phyloP scores from a whole-genome alignment of 1,284 basidiomycete species.

The Violaceomyces palustris region DNA sequence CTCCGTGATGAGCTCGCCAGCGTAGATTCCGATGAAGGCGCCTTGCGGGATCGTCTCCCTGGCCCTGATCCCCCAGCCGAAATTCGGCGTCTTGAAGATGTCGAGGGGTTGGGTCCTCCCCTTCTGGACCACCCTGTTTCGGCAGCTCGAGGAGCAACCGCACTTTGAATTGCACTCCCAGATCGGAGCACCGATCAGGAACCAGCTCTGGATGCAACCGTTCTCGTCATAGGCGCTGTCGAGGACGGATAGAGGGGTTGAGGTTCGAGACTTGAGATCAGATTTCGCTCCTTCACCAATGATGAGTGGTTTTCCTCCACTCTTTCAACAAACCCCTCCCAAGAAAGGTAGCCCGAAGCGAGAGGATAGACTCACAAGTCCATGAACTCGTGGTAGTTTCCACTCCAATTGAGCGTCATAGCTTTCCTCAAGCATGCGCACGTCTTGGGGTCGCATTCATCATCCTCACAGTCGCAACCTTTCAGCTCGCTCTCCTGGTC shows the following conservation, averaged over 20 bases:
- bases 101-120: slow-evolving; percentile 60
- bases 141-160: slow-evolving; percentile 71
- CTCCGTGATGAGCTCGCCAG: slow-evolving; percentile 74
- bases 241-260: not conserved
- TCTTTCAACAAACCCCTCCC: no score
- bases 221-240: slow-evolving; percentile 20
- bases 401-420: slow-evolving; percentile 8
- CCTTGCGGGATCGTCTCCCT: slow-evolving; percentile 55
- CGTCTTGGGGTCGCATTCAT: slow-evolving; percentile 25
- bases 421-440: slow-evolving; percentile 27
- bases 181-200: slow-evolving; percentile 58
- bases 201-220: slow-evolving; percentile 7
- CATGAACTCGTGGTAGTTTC: slow-evolving; percentile 2
- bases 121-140: slow-evolving; percentile 76
- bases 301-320: no score
- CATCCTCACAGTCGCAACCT: slow-evolving; percentile 29
- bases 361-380: slow-evolving; percentile 8
- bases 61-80: slow-evolving; percentile 57
- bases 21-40: slow-evolving; percentile 74
- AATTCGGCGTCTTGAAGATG: slow-evolving; percentile 64
- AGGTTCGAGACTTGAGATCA: no score
- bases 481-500: slow-evolving; percentile 10
- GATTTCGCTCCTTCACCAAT: no score
- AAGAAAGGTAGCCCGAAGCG: no score
- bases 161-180: slow-evolving; percentile 83